Evolutionary conservation across 345 rosid species (phyloP), one percentile per base, ranked within the genome.

Genomic region (Citrus mangshanensis): DNA sequence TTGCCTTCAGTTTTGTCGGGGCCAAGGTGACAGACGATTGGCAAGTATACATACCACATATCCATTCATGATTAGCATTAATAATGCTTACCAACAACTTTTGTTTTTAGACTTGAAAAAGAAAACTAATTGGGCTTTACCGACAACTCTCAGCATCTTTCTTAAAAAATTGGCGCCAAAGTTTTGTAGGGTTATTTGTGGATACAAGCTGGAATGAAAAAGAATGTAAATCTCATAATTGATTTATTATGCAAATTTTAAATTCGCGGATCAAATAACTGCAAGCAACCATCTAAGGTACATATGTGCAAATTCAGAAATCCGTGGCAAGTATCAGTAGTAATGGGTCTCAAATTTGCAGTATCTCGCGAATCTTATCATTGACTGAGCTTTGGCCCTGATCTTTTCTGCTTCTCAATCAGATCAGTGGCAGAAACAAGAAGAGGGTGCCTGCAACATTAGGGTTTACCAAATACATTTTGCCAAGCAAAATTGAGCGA

Each of bases 1-100:
- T 24, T 73, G 76, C 66, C 76, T 59, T 73, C 54, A 34, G 16
- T 37, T 35, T n/a, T 73, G 42, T 73, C 67, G 37, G 67, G 67
- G 38, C 76, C 76, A 59, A 73, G 76, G 37, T 73, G 28, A 73
- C 19, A 14, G 32, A n/a, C 62, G 5, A n/a, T 10, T 34, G 0
- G 59, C 38, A 8, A 28, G 25, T 14, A 28, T 9, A 7, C 54
- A 27, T 13, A n/a, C 55, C 19, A 40, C 24, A 0, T 10, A 10
- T 60, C 30, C 64, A 25, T 60, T 25, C 13, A 4, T 60, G 3
- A 60, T 19, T 4, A 3, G 13, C 28, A 25, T 60, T 14, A 60
- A 40, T 40, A 9, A 40, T 40, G 13, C 9, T 40, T 40, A 40
- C 46, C 13, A 9, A 0, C 46, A 40, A 9, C 46, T 40, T 40